Conservation (phyloP, 441 rosid species). For the Metrosideros polymorpha region DNA sequence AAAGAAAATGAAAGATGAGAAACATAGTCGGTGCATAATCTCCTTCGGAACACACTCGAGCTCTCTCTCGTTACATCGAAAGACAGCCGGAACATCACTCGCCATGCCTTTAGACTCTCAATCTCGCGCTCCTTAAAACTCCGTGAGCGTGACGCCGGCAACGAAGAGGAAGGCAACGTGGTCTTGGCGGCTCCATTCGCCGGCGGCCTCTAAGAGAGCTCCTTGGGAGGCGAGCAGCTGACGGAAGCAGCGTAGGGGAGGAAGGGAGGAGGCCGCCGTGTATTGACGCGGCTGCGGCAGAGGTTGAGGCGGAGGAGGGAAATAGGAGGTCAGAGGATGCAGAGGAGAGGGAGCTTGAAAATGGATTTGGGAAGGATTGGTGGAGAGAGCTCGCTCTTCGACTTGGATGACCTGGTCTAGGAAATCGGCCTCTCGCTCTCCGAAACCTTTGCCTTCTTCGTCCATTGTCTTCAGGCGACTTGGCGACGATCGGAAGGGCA, state of each 20-base stretch:
- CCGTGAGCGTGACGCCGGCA: neutral
- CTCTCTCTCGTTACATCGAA: slow-evolving; percentile 33
- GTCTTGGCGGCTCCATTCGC: slow-evolving; percentile 8
- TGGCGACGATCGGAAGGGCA: neutral
- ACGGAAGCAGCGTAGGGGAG: neutral
- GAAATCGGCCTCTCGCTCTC: slow-evolving; percentile 52
- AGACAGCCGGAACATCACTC: neutral
- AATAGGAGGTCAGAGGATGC: neutral
- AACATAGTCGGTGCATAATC: slow-evolving; percentile 31
- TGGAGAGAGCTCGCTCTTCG: slow-evolving; percentile 29
- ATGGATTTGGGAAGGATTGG: slow-evolving; percentile 4
- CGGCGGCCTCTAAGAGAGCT: slow-evolving; percentile 49
- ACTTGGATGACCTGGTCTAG: slow-evolving; percentile 28
- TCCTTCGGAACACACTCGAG: slow-evolving; percentile 43
- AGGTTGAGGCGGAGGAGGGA: slow-evolving; percentile 6
- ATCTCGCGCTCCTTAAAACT: slow-evolving; percentile 44
- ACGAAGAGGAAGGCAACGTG: neutral
- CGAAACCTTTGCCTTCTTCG: slow-evolving; percentile 18
- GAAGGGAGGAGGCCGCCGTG: neutral
- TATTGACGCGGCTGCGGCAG: neutral
- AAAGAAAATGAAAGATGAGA: neutral
- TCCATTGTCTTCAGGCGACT: neutral
- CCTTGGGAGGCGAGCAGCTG: slow-evolving; percentile 73
- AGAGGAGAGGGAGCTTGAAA: neutral
- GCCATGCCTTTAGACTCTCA: slow-evolving; percentile 49